Conservation (phyloP, 1,139 yeast species). For the Eremothecium sinecaudum region DNA sequence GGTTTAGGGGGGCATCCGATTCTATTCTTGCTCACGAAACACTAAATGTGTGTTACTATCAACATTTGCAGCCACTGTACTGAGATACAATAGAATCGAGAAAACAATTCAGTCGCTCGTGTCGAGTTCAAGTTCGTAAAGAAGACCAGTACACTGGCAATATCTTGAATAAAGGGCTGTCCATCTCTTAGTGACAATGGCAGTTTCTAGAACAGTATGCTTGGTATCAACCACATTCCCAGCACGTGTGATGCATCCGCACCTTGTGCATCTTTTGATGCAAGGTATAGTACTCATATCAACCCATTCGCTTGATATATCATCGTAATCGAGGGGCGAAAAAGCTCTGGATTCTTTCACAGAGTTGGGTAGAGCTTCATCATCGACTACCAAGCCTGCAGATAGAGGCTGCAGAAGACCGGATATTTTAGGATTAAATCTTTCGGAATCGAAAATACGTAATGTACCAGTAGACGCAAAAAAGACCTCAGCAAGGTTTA, state of each 20-base stretch:
- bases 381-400: constrained; percentile 23
- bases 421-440: constrained; percentile 16
- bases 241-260: constrained; percentile 30
- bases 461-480: constrained; percentile 27
- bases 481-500: constrained; percentile 25
- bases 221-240: constrained; percentile 26
- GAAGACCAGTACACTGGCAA: constrained; percentile 31
- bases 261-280: constrained; percentile 29
- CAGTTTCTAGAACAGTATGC: constrained; percentile 28
- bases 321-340: constrained; percentile 23
- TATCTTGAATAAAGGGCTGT: constrained; percentile 30
- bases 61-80: not conserved
- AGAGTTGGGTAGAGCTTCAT: constrained; percentile 11
- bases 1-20: too few species aligned
- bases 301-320: constrained; percentile 27
- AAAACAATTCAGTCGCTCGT: too few species aligned
- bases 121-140: constrained; percentile 27
- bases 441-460: constrained; percentile 25
- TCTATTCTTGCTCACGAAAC: too few species aligned
- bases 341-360: constrained; percentile 18
- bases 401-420: constrained; percentile 23
- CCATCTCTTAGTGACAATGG: constrained; percentile 31
- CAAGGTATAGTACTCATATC: constrained; percentile 17
- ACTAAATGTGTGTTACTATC: too few species aligned
- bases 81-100: too few species aligned